Percentiles rank a stretch among this genome's conserved stretches.
Conservation (phyloP, 768 basidiomycete species). For the Mrakia blollopis region DNA sequence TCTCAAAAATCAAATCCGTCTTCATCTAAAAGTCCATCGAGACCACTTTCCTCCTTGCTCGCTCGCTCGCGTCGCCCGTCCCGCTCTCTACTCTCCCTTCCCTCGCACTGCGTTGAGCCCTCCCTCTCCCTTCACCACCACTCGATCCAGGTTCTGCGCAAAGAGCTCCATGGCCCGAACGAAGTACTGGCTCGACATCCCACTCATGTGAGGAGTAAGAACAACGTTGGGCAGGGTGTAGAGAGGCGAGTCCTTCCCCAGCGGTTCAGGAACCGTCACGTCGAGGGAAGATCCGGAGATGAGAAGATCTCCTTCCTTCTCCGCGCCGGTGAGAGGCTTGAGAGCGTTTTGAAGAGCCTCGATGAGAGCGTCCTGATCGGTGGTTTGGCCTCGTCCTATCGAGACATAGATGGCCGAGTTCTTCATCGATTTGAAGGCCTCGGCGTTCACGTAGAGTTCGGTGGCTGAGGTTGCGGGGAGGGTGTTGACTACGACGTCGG, state of each 20-base stretch:
- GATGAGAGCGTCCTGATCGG: slow-evolving; percentile 33
- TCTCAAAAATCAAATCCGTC: too few relatives aligned
- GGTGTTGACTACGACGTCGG: slow-evolving; percentile 35
- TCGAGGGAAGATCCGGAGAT: slow-evolving; percentile 26
- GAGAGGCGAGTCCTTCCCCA: slow-evolving; percentile 14
- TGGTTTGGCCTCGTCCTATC: slow-evolving; percentile 27
- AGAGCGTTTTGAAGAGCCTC: slow-evolving; percentile 29
- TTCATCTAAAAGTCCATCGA: too few relatives aligned
- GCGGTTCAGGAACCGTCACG: slow-evolving; percentile 22
- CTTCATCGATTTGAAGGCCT: slow-evolving; percentile 31
- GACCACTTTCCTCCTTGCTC: too few relatives aligned
- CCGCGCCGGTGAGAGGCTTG: slow-evolving; percentile 2
- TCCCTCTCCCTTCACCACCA: slow-evolving; percentile 25
- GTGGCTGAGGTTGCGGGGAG: slow-evolving; percentile 31
- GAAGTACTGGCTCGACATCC: slow-evolving; percentile 13
- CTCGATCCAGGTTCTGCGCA: slow-evolving; percentile 10
- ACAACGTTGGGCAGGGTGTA: slow-evolving; percentile 22
- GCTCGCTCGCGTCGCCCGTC: too few relatives aligned
- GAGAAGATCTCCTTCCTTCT: slow-evolving; percentile 14
- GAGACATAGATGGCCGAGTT: slow-evolving; percentile 20
- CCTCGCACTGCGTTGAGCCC: slow-evolving; percentile 35
- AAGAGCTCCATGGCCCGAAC: slow-evolving; percentile 17
- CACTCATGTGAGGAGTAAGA: slow-evolving; percentile 25
- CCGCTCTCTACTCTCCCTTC: slow-evolving; percentile 27
- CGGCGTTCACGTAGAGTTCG: slow-evolving; percentile 24